phyloP scores from a whole-genome alignment of 2,329 filamentous ascomycete genomes.

The Colletotrichum echinochloae region DNA sequence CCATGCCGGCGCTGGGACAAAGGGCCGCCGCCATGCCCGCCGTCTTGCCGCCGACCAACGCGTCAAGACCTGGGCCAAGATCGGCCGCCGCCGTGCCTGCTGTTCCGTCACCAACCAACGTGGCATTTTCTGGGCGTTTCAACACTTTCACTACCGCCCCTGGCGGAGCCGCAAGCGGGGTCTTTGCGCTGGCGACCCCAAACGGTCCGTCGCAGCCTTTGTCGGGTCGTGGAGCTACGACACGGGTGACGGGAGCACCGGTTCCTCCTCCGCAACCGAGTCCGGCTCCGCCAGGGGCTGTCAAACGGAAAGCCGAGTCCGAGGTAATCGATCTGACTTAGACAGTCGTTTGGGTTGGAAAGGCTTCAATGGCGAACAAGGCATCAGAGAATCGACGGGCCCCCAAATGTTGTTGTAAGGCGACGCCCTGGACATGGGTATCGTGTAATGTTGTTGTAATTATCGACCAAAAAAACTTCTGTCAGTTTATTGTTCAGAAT shows the following conservation, averaged over 20 bases:
- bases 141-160: no score
- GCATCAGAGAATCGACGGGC: background rate
- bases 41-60: background rate
- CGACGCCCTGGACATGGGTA: background rate
- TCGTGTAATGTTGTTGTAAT: background rate
- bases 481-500: background rate
- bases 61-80: background rate
- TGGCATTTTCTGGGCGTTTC: background rate
- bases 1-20: background rate
- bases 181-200: background rate
- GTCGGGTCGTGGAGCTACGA: background rate
- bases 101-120: background rate
- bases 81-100: background rate
- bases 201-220: no score
- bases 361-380: background rate
- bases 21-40: background rate
- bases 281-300: background rate
- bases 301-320: slow-evolving; percentile 32
- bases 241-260: background rate
- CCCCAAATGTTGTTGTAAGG: background rate
- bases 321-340: slow-evolving; percentile 33
- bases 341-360: background rate
- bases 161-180: no score
- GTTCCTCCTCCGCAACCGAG: background rate
- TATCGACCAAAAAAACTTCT: background rate